Evolutionary conservation across 23 red algal genomes (phyloP).

Genomic region (Agarophyton chilense): DNA sequence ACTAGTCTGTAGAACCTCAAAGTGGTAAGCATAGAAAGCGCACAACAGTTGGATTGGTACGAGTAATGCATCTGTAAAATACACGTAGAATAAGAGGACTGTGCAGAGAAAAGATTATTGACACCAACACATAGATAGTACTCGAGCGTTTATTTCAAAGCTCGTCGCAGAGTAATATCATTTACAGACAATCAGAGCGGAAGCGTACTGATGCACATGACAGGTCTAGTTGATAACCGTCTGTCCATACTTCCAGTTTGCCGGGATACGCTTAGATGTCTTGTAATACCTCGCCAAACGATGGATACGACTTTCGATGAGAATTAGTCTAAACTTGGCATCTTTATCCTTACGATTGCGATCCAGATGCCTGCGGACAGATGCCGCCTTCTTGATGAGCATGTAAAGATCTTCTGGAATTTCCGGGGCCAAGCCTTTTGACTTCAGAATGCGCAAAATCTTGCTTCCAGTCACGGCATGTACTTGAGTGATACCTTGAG

Average conservation of each 20-base stretch:
- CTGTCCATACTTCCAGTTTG: constrained; percentile 95
- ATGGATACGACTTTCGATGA: constrained; percentile 95
- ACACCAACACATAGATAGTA: no score
- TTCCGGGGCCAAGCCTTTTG: constrained; percentile 86
- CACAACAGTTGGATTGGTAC: no score
- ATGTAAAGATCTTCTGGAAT: constrained; percentile 97
- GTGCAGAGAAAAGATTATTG: no score
- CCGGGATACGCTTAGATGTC: constrained; percentile 78
- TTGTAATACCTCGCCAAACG: constrained; percentile 95
- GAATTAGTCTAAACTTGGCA: constrained; percentile 97
- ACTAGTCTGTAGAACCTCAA: no score
- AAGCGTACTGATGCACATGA: background rate
- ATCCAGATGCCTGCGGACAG: constrained; percentile 96
- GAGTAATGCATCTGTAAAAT: no score
- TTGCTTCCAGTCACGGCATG: constrained; percentile 89
- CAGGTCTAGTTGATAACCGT: constrained; percentile 65
- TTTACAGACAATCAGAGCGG: background rate
- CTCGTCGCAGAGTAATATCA: background rate
- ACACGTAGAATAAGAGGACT: no score
- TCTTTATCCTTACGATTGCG: constrained; percentile 97
- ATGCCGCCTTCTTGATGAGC: constrained; percentile 96
- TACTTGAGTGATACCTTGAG: constrained; percentile 89
- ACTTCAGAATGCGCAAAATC: constrained; percentile 90
- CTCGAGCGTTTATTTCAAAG: background rate
- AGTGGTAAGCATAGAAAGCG: no score